phyloP scores from a whole-genome alignment of 768 basidiomycete species.

The Suillus bovinus region DNA sequence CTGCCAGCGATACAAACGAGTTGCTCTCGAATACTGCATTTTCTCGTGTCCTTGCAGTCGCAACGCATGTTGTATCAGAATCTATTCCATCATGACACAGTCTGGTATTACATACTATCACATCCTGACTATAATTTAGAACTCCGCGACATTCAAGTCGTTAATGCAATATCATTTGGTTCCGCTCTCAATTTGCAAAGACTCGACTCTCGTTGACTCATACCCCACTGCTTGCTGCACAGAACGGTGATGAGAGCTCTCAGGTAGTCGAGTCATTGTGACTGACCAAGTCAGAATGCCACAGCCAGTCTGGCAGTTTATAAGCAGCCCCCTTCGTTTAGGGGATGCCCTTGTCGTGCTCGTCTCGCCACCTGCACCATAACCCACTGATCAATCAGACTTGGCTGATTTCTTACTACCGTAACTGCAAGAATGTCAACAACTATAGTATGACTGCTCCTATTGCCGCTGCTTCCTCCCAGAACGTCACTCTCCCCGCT shows the following conservation, averaged over 20 bases:
- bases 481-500: conserved; percentile 51
- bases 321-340: background rate
- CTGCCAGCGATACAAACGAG: background rate
- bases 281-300: background rate
- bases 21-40: background rate
- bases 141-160: conserved; percentile 3
- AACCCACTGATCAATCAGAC: background rate
- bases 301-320: background rate
- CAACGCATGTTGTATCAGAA: background rate
- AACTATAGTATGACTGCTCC: background rate
- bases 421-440: conserved; percentile 6
- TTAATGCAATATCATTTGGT: too few relatives aligned
- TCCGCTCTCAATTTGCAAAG: background rate
- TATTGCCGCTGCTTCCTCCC: conserved; percentile 32
- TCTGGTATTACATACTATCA: too few relatives aligned
- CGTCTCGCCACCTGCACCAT: background rate
- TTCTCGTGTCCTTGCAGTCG: background rate
- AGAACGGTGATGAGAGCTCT: background rate
- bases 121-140: background rate
- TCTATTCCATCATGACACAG: background rate
- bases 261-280: background rate
- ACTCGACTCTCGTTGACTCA: background rate
- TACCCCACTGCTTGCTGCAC: background rate
- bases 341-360: background rate
- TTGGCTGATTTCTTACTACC: background rate